Base-by-base conservation (phyloP, 495 filamentous ascomycete species). In the Aspergillus bertholletiae region DNA sequence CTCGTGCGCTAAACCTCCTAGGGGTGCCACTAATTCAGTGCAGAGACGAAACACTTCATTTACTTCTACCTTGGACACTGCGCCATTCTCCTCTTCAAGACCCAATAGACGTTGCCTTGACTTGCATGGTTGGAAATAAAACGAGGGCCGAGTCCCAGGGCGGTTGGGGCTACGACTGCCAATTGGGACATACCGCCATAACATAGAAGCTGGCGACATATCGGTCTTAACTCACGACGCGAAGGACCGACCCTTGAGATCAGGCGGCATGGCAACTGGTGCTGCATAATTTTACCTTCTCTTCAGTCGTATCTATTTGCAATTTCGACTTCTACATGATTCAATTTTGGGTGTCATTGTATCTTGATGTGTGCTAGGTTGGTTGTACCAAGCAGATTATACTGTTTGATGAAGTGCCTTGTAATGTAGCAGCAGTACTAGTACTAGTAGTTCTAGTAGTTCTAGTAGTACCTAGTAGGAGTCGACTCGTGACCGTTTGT, bases 41-140 rank as follows among this genome's bases (percentile, higher is more conserved):
- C 75, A 97, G 92, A 99, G 70, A 97, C 94, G 37, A 96, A 96
- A 75, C 94, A 99, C 74, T 99, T 99, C 78, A 97, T 97, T 69
- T 99, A 99, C 79, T 99, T 99, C 81, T 97, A 97, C 76, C 89
- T 97, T 55, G 94, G 94, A 46, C 94, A 97, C 80, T 96, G 90
- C 70, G 94, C 94, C 18, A 97, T 99, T 64, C 86, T 99, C 40
- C 85, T 99, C 51, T 99, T 97, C 84, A 99, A 99, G 84, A 99
- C 94, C 22, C 92, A 97, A 80, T 97, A 83, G 76, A 50, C 45
- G 21, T 40, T n/a, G 23, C 24, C 40, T 32, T 5, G 43, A 23
- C 7, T 20, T 41, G 17, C 22, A 15, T 7, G 43, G n/a, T 37
- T 26, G 24, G 23, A n/a, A n/a, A 37, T 27, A 37, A n/a, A 34